A percentile compares a stretch with the other conserved stretches of the same genome.
These are phyloP conservation scores for Saccharomycopsis sp. DNA, from an alignment of 805 yeast genomes.

Conservation along the genomic window DNA sequence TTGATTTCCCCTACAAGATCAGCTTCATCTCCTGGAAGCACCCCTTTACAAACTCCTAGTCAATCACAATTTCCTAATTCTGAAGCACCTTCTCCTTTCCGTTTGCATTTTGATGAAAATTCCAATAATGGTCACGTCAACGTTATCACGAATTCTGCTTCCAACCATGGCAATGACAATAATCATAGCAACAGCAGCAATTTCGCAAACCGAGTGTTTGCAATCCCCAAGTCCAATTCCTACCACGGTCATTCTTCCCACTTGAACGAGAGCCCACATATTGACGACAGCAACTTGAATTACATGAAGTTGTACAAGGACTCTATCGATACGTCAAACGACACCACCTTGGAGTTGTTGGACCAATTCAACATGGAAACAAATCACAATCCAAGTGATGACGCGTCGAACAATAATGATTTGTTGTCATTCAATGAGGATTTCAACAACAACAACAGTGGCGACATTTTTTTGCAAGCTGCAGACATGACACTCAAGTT, in stretches of 20 bases:
- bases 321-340: constrained; percentile 4
- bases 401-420: background rate
- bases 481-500: constrained; percentile 21
- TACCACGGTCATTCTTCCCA: constrained; percentile 1
- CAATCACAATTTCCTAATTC: constrained; percentile 3
- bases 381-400: background rate
- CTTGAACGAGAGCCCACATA: background rate
- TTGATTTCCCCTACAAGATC: constrained; percentile 13
- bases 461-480: constrained; percentile 19
- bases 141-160: background rate
- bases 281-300: no score
- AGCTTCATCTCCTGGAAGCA: constrained; percentile 1
- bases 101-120: constrained; percentile 5
- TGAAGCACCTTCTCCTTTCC: constrained; percentile 3
- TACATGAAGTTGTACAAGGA: no score
- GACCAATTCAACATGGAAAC: constrained; percentile 6
- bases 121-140: background rate
- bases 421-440: background rate
- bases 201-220: background rate
- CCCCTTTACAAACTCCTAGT: constrained; percentile 12
- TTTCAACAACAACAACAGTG: no score
- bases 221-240: constrained; percentile 6
- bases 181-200: background rate
- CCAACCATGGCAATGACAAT: background rate
- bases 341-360: background rate